Conservation (phyloP, 805 yeast genomes). For the Starmerella vaccinii region DNA sequence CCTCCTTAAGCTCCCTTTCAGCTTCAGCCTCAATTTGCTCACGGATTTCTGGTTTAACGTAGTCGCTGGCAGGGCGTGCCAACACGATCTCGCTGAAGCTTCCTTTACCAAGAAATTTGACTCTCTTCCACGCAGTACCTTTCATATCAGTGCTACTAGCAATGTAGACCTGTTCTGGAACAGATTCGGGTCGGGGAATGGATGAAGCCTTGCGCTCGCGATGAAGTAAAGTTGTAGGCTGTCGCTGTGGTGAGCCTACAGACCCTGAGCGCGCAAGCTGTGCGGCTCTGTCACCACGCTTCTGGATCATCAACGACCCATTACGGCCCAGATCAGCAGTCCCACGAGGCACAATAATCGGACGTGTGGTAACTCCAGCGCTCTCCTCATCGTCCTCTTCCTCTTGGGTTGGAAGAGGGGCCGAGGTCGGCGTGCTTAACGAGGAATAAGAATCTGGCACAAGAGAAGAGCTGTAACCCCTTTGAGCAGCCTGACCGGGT, state of each 20-base stretch:
- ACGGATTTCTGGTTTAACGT: constrained; percentile 28
- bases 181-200: constrained; percentile 9
- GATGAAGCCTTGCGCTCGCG: constrained; percentile 16
- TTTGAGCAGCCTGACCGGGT: background rate
- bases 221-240: constrained; percentile 22
- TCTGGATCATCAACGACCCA: constrained; percentile 19
- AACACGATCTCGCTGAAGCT: constrained; percentile 35
- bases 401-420: background rate
- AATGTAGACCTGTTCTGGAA: constrained; percentile 21
- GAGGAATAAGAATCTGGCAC: constrained; percentile 11
- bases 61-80: constrained; percentile 29
- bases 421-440: background rate
- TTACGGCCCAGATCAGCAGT: constrained; percentile 3
- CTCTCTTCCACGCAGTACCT: constrained; percentile 19
- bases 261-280: constrained; percentile 19
- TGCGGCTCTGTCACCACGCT: constrained; percentile 12
- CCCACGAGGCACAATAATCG: background rate
- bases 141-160: constrained; percentile 10
- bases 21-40: constrained; percentile 6
- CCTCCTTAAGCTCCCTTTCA: constrained; percentile 5
- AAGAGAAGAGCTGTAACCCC: constrained; percentile 6
- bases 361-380: background rate
- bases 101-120: constrained; percentile 33
- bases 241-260: constrained; percentile 22
- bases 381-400: background rate